Percentiles rank a stretch among this genome's conserved stretches.
Evolutionary conservation across 768 basidiomycete genomes (phyloP).

Genomic region (Porpolomopsis calyptriformis): DNA sequence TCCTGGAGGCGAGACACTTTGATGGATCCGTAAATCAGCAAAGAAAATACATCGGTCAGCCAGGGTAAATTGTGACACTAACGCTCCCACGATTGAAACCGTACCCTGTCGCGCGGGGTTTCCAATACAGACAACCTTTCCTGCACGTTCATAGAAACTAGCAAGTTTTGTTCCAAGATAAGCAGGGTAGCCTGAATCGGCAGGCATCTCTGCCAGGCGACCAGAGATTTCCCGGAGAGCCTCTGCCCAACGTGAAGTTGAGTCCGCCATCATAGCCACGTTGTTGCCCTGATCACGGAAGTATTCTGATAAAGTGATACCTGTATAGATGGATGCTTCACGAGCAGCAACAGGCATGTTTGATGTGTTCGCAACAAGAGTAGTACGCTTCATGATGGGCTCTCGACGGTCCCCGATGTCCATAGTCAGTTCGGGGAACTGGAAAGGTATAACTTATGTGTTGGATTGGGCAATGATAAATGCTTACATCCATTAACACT

Average conservation of each 20-base stretch:
- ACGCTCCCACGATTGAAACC: constrained; percentile 99
- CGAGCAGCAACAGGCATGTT: constrained; percentile 99
- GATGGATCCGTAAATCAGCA: constrained; percentile 11
- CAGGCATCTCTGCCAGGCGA: constrained; percentile 98
- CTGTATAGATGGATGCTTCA: constrained; percentile 98
- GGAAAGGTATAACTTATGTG: constrained; percentile 5
- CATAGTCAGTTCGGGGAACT: constrained; percentile 90
- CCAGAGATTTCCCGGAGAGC: constrained; percentile 98
- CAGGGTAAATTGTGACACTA: constrained; percentile 35
- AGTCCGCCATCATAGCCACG: constrained; percentile 99
- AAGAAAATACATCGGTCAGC: not conserved
- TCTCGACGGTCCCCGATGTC: constrained; percentile 88
- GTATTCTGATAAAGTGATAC: constrained; percentile 97
- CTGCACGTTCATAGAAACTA: constrained; percentile 97
- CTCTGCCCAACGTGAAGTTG: constrained; percentile 98
- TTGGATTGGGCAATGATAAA: constrained; percentile 1
- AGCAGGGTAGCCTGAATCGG: constrained; percentile 98
- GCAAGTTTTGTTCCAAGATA: constrained; percentile 94
- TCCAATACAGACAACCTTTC: constrained; percentile 88
- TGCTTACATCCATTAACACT: constrained; percentile 87
- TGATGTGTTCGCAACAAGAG: constrained; percentile 96
- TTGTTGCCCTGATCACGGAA: constrained; percentile 98
- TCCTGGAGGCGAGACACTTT: constrained; percentile 93
- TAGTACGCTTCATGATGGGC: constrained; percentile 99
- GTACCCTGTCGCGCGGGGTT: constrained; percentile 83